A percentile compares a stretch with the other conserved stretches of the same genome.
phyloP scores from a whole-genome alignment of 2,329 filamentous ascomycete species.

The Rosellinia necatrix region DNA sequence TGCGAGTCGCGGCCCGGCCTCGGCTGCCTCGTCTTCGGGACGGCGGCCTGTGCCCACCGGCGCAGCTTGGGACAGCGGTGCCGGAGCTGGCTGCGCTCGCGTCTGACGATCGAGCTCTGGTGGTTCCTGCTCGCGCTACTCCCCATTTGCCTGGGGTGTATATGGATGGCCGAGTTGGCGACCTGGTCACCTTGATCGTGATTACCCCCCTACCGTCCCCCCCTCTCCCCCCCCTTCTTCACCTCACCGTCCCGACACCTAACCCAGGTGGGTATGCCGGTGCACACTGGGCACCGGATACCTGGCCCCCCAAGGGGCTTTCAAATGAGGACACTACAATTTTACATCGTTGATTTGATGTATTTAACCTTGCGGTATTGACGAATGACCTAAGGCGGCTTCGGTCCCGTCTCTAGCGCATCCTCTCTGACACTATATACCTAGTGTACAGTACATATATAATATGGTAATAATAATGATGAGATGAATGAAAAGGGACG shows the following conservation, averaged over 20 bases:
- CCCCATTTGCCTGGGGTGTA: constrained; percentile 44
- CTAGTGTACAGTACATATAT: too few species aligned
- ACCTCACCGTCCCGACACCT: neutral
- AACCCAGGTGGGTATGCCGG: neutral
- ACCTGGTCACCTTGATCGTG: constrained; percentile 18
- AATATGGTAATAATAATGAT: too few species aligned
- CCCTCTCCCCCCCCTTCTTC: neutral
- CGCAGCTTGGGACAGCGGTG: constrained; percentile 50
- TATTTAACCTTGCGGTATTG: too few species aligned
- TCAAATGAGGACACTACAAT: too few species aligned
- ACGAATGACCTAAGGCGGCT: too few species aligned
- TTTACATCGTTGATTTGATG: too few species aligned
- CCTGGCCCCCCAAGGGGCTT: too few species aligned
- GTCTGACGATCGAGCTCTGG: constrained; percentile 54
- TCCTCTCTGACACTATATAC: too few species aligned
- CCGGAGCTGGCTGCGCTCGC: constrained; percentile 51
- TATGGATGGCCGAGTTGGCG: constrained; percentile 30
- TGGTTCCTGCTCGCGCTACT: constrained; percentile 52
- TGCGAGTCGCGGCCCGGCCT: constrained; percentile 62
- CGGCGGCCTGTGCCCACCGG: constrained; percentile 51
- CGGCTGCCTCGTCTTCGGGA: constrained; percentile 60
- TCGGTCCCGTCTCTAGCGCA: too few species aligned
- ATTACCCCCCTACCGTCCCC: neutral
- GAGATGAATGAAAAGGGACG: too few species aligned
- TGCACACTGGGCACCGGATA: too few species aligned